Evolutionary conservation across 2,329 filamentous ascomycete genomes (phyloP).

Genomic region (Aspergillus proliferans): DNA sequence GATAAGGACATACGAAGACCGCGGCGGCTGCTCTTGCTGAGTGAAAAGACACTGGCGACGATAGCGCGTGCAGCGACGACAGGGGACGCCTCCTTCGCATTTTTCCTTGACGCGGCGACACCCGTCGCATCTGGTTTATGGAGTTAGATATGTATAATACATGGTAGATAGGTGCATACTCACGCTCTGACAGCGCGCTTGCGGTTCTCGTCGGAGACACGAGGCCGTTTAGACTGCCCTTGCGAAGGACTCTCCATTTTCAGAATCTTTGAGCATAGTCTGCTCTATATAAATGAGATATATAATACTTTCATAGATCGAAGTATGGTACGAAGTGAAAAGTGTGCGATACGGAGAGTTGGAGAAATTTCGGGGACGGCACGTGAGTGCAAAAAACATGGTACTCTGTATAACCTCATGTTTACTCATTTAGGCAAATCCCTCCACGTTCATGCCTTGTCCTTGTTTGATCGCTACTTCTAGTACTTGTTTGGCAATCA

Average conservation of each 20-base stretch:
- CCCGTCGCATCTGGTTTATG: conserved; percentile 44
- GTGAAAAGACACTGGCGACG: conserved; percentile 48
- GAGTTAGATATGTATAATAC: background rate
- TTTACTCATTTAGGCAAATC: conserved; percentile 16
- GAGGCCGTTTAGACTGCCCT: conserved; percentile 32
- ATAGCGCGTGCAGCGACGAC: conserved; percentile 48
- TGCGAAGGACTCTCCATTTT: conserved; percentile 26
- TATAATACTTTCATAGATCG: background rate
- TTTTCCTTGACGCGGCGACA: conserved; percentile 53
- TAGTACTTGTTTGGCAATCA: conserved; percentile 38
- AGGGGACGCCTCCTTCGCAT: conserved; percentile 52
- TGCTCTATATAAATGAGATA: background rate
- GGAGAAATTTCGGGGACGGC: background rate
- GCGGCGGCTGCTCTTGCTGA: conserved; percentile 27
- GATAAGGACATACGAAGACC: conserved; percentile 18
- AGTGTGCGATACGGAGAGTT: background rate
- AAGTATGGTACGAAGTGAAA: too few species aligned
- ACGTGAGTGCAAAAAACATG: too few species aligned
- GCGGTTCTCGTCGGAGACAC: conserved; percentile 36
- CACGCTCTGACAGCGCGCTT: conserved; percentile 38
- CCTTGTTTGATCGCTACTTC: conserved; percentile 27
- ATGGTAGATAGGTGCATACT: conserved; percentile 7
- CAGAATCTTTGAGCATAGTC: conserved; percentile 1
- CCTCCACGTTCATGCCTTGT: conserved; percentile 31
- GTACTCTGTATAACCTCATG: too few species aligned